These are phyloP conservation scores for Staphylotrichum longicolle DNA, from an alignment of 495 filamentous ascomycete genomes.

Conservation along the genomic window DNA sequence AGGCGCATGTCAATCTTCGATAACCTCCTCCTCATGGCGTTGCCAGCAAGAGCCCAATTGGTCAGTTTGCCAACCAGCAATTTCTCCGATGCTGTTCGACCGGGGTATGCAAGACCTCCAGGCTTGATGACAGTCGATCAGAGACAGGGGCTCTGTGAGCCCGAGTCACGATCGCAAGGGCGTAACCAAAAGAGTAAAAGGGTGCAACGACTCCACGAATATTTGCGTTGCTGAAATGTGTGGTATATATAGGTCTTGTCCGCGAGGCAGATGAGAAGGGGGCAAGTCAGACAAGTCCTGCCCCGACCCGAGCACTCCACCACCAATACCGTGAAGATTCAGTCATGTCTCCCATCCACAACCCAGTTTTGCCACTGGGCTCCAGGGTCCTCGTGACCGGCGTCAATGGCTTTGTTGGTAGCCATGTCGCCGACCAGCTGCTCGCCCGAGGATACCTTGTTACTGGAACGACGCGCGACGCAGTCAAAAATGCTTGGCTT, in stretches of 20 bases:
- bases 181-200: no score
- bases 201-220: no score
- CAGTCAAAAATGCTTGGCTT: constrained; percentile 45
- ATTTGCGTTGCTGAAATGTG: no score
- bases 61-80: no score
- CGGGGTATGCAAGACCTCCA: no score
- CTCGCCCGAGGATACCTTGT: constrained; percentile 50
- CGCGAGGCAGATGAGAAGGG: neutral
- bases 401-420: constrained; percentile 52
- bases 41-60: no score
- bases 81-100: no score
- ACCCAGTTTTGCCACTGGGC: neutral
- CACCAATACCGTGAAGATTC: neutral
- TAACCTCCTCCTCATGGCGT: no score
- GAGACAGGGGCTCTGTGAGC: no score
- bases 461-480: constrained; percentile 48
- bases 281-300: neutral
- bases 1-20: neutral
- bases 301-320: neutral
- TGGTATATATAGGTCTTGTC: neutral
- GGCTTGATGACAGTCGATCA: no score
- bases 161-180: no score
- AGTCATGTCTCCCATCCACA: neutral
- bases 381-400: constrained; percentile 48
- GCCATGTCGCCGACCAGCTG: constrained; percentile 48